A percentile compares a stretch with the other conserved stretches of the same genome.
These are phyloP conservation scores for Dryas octopetala DNA, from an alignment of 306 rosid species.

Conservation along the genomic window DNA sequence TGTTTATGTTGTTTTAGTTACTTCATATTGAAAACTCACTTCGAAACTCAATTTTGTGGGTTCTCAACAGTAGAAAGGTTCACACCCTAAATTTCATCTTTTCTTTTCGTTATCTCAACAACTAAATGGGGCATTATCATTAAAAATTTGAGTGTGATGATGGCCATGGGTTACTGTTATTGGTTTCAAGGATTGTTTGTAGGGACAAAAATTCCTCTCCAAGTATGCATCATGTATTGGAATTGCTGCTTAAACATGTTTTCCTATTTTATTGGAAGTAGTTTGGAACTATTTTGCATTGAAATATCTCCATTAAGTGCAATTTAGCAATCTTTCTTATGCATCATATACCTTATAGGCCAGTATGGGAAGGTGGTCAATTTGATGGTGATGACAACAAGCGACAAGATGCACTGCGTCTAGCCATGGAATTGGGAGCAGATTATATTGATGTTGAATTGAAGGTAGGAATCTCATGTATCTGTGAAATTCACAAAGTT, in stretches of 20 bases:
- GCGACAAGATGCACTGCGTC: slow-evolving; percentile 44
- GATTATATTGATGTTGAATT: slow-evolving; percentile 63
- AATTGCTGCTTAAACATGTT: neutral
- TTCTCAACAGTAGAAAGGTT: too few species aligned
- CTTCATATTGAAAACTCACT: neutral
- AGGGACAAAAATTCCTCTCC: too few species aligned
- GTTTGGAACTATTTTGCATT: neutral
- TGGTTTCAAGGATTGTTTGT: too few species aligned
- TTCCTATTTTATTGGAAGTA: neutral
- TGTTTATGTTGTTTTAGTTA: neutral
- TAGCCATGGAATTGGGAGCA: slow-evolving; percentile 53
- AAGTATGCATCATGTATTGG: neutral
- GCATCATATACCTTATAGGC: slow-evolving; percentile 37
- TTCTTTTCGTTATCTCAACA: too few species aligned
- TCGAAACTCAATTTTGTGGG: too few species aligned
- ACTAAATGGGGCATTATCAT: too few species aligned
- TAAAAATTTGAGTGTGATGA: too few species aligned
- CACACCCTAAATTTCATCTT: too few species aligned
- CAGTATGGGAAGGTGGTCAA: slow-evolving; percentile 66
- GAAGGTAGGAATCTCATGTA: slow-evolving; percentile 30
- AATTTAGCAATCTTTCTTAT: neutral
- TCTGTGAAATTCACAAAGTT: neutral
- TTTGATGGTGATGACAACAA: slow-evolving; percentile 56
- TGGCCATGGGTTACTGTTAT: too few species aligned
- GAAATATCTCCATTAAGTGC: neutral